Evolutionary conservation across 2,329 filamentous ascomycete species (phyloP).

Genomic region (Trichoderma cornu-damae): DNA sequence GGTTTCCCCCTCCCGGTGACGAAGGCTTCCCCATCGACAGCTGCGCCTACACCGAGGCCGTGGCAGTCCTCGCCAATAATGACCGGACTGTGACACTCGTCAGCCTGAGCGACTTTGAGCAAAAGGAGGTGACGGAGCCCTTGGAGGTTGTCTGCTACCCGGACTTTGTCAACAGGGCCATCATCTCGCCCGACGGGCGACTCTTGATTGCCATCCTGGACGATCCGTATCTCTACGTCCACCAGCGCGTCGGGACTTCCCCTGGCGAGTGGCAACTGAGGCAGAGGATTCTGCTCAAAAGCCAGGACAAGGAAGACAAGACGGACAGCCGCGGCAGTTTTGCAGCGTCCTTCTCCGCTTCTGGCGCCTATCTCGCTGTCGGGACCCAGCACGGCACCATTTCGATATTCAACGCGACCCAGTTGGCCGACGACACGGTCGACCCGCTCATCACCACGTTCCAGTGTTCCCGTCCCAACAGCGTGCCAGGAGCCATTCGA

Average conservation of each 20-base stretch:
- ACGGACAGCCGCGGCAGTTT: constrained; percentile 64
- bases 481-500: constrained; percentile 72
- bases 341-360: constrained; percentile 70
- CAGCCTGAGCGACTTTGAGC: constrained; percentile 58
- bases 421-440: constrained; percentile 39
- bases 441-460: constrained; percentile 71
- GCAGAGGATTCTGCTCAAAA: constrained; percentile 52
- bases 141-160: constrained; percentile 69
- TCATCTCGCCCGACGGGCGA: constrained; percentile 84
- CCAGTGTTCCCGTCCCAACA: constrained; percentile 66
- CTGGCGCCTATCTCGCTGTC: constrained; percentile 65
- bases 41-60: constrained; percentile 43
- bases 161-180: constrained; percentile 85
- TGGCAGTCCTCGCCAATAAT: constrained; percentile 83
- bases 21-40: constrained; percentile 22
- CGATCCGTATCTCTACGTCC: constrained; percentile 80
- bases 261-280: constrained; percentile 45
- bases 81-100: constrained; percentile 86
- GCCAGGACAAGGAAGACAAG: constrained; percentile 50
- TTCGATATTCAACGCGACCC: constrained; percentile 61
- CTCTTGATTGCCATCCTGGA: constrained; percentile 82
- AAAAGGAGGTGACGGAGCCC: constrained; percentile 45
- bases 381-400: constrained; percentile 78
- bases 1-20: constrained; percentile 45
- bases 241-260: constrained; percentile 47